These are phyloP conservation scores for Clonostachys byssicola DNA, from an alignment of 2,329 filamentous ascomycete genomes.

Conservation along the genomic window DNA sequence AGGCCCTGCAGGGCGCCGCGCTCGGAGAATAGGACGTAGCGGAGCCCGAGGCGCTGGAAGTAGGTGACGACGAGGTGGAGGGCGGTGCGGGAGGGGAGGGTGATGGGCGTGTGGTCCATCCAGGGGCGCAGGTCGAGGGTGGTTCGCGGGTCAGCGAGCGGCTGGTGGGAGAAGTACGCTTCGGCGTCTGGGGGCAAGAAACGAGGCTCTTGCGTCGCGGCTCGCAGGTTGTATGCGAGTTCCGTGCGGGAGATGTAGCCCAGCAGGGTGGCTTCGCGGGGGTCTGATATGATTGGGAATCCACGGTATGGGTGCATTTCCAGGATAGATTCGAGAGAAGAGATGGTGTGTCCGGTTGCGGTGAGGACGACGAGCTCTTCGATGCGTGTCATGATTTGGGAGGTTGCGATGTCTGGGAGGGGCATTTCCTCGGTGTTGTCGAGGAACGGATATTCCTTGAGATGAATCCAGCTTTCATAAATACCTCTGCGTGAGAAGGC, in stretches of 20 bases:
- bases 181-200: conserved; percentile 67
- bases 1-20: conserved; percentile 78
- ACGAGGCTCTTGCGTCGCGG: conserved; percentile 48
- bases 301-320: conserved; percentile 76
- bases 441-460: conserved; percentile 92
- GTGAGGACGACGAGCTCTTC: conserved; percentile 88
- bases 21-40: conserved; percentile 86
- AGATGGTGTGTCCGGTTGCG: conserved; percentile 83
- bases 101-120: conserved; percentile 99
- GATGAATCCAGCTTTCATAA: conserved; percentile 96
- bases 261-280: conserved; percentile 72
- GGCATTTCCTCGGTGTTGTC: conserved; percentile 82
- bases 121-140: conserved; percentile 88
- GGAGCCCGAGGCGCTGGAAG: conserved; percentile 89
- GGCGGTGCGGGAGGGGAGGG: conserved; percentile 69
- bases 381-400: conserved; percentile 85
- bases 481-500: conserved; percentile 90
- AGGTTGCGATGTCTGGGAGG: conserved; percentile 80
- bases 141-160: conserved; percentile 70
- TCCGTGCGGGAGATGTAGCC: conserved; percentile 95
- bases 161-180: conserved; percentile 80
- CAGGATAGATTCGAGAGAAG: conserved; percentile 67
- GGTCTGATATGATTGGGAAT: conserved; percentile 83
- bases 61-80: conserved; percentile 86
- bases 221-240: conserved; percentile 70